Conservation (phyloP, 148 eudicot species). For the Rhododendron ovatum region DNA sequence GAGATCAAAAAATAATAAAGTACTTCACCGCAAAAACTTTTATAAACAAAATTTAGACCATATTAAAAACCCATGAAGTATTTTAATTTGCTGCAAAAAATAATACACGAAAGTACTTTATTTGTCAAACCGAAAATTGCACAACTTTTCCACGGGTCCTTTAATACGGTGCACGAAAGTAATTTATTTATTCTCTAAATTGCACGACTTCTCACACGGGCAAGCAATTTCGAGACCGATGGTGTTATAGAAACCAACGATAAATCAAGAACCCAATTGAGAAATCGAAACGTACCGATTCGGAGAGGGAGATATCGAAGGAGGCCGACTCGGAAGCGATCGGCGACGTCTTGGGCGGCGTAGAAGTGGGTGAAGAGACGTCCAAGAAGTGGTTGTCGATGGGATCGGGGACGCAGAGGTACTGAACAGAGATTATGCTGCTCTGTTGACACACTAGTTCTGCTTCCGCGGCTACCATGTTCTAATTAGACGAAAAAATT, state of each 20-base stretch:
- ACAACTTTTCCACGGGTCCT: not conserved
- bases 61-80: too few relatives aligned
- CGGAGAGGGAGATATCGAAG: slow-evolving; percentile 23
- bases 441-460: slow-evolving; percentile 17
- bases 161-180: not conserved
- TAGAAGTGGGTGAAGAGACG: not conserved
- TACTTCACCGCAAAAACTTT: not conserved
- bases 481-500: not conserved
- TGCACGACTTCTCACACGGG: not conserved
- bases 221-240: too few relatives aligned
- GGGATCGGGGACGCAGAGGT: slow-evolving; percentile 16
- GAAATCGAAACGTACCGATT: slow-evolving; percentile 21
- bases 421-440: slow-evolving; percentile 16
- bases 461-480: slow-evolving; percentile 27
- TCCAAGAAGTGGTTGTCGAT: slow-evolving; percentile 13
- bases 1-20: too few relatives aligned
- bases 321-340: slow-evolving; percentile 14
- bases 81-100: too few relatives aligned
- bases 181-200: too few relatives aligned
- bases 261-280: not conserved
- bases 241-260: not conserved
- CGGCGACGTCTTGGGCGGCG: not conserved
- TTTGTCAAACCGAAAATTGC: not conserved
- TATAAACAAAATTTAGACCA: not conserved
- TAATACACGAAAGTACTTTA: not conserved